Evolutionary conservation across 2,329 filamentous ascomycete species (phyloP).

Genomic region (Cordyceps cateniannulata): DNA sequence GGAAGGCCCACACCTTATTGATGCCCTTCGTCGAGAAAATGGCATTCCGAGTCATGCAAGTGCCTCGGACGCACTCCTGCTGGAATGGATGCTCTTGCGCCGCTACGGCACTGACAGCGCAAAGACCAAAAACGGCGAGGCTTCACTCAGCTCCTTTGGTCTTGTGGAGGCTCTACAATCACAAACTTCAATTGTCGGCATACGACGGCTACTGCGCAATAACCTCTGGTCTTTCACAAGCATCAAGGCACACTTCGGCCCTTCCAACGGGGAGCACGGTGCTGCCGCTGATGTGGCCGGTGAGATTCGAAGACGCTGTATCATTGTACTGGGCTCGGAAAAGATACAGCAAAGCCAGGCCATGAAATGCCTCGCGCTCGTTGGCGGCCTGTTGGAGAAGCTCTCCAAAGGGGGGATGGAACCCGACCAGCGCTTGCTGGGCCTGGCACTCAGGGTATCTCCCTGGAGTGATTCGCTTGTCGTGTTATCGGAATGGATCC

Average conservation of each 20-base stretch:
- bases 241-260: constrained; percentile 1
- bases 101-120: constrained; percentile 11
- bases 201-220: constrained; percentile 27
- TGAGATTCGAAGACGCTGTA: background rate
- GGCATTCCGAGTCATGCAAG: constrained; percentile 24
- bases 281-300: background rate
- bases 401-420: background rate
- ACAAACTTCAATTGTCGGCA: constrained; percentile 21
- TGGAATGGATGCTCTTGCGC: constrained; percentile 31
- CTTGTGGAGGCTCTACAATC: constrained; percentile 18
- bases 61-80: constrained; percentile 24
- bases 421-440: constrained; percentile 1
- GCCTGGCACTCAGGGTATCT: background rate
- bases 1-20: constrained; percentile 13
- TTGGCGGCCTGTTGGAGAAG: constrained; percentile 1
- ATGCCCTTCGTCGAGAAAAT: constrained; percentile 21
- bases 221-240: constrained; percentile 15
- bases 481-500: constrained; percentile 8
- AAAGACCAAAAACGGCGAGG: constrained; percentile 4
- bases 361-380: background rate
- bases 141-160: background rate
- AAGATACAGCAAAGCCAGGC: background rate
- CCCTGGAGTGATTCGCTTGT: background rate
- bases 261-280: background rate
- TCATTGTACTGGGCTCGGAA: background rate